Evolutionary conservation across 257 asterid species (phyloP).

Genomic region (Jaltomata sinuosa): DNA sequence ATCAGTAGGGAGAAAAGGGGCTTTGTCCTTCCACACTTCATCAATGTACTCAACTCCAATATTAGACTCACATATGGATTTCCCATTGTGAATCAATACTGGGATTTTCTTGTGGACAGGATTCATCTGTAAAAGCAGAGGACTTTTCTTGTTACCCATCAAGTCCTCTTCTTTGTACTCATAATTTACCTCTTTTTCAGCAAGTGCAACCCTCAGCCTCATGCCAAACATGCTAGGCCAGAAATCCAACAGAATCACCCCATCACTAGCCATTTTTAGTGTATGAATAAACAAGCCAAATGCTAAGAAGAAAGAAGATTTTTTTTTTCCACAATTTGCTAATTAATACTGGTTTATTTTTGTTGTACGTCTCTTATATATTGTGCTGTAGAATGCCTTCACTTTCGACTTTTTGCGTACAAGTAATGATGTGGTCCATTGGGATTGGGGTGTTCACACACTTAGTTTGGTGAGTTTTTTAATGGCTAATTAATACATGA

Average conservation of each 20-base stretch:
- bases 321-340: not conserved
- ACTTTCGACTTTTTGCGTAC: no score
- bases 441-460: not conserved
- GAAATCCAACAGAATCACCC: constrained; percentile 8
- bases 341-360: not conserved
- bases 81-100: constrained; percentile 23
- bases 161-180: constrained; percentile 17
- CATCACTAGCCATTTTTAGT: constrained; percentile 6
- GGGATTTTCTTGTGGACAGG: constrained; percentile 21
- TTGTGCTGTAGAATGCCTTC: not conserved
- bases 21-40: constrained; percentile 6
- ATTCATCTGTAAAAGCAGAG: constrained; percentile 10
- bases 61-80: constrained; percentile 16
- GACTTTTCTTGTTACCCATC: constrained; percentile 5
- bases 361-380: not conserved
- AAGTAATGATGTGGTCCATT: not conserved
- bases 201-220: constrained; percentile 19
- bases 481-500: no score
- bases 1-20: constrained; percentile 12
- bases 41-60: constrained; percentile 12
- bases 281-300: not conserved
- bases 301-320: not conserved
- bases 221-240: constrained; percentile 17
- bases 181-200: constrained; percentile 15
- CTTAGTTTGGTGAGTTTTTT: no score